phyloP scores from a whole-genome alignment of 176 grass and related monocot species.

The Carex parvula region DNA sequence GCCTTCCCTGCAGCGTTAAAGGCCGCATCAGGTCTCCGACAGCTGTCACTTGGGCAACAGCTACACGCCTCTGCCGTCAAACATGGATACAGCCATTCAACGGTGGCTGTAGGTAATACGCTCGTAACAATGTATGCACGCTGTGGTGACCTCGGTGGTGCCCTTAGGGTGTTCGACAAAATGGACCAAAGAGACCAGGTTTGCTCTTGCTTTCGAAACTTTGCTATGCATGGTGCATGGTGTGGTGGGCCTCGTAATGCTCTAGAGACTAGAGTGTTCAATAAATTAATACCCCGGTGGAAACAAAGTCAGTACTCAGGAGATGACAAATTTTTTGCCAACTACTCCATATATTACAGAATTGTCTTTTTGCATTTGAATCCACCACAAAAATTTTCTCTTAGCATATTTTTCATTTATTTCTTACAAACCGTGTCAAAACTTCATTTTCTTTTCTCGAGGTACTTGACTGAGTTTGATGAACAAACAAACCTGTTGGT shows the following conservation, averaged over 20 bases:
- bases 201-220: neutral
- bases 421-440: no score
- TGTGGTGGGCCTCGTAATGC: neutral
- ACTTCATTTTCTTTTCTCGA: neutral
- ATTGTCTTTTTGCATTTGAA: neutral
- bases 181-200: conserved; percentile 41
- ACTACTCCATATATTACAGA: neutral
- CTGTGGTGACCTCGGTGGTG: conserved; percentile 42
- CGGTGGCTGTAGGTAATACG: conserved; percentile 46
- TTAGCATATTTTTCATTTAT: no score
- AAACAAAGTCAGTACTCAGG: neutral
- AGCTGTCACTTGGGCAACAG: conserved; percentile 33
- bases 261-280: neutral
- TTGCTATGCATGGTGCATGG: neutral
- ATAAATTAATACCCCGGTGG: neutral
- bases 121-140: conserved; percentile 61
- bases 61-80: conserved; percentile 42
- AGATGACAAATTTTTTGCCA: neutral
- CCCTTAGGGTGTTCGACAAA: conserved; percentile 48
- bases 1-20: conserved; percentile 58
- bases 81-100: conserved; percentile 29
- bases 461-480: neutral
- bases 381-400: neutral
- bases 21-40: conserved; percentile 46
- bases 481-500: neutral